phyloP scores from a whole-genome alignment of 164 flowering plant genomes.

The Paratinospora sagittata region DNA sequence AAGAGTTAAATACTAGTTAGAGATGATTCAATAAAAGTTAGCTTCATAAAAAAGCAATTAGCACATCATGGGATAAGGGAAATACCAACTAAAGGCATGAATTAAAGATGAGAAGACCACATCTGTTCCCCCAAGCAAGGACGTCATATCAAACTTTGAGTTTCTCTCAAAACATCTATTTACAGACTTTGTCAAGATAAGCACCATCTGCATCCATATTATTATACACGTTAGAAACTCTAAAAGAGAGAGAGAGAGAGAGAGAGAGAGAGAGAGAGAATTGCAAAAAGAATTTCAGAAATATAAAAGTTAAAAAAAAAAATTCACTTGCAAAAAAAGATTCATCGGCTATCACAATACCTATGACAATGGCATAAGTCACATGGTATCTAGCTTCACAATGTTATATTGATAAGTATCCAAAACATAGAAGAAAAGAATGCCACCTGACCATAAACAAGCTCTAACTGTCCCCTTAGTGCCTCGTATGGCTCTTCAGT shows the following conservation, averaged over 20 bases:
- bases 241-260: background rate
- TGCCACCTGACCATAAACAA: slow-evolving; percentile 92
- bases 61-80: slow-evolving; percentile 12
- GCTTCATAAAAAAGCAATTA: slow-evolving; percentile 1
- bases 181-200: slow-evolving; percentile 90
- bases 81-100: slow-evolving; percentile 91
- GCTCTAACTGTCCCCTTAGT: slow-evolving; percentile 76
- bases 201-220: slow-evolving; percentile 73
- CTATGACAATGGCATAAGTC: background rate
- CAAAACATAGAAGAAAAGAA: background rate
- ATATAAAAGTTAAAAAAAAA: background rate
- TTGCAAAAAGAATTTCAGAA: too few species aligned
- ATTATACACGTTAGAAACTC: background rate
- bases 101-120: slow-evolving; percentile 93
- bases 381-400: background rate
- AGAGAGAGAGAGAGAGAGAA: too few species aligned
- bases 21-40: slow-evolving; percentile 1
- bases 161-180: slow-evolving; percentile 97
- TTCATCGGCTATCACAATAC: background rate
- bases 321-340: background rate
- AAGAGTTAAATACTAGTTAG: background rate
- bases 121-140: slow-evolving; percentile 97
- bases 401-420: background rate
- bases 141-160: slow-evolving; percentile 98
- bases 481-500: slow-evolving; percentile 94